A percentile compares a stretch with the other conserved stretches of the same genome.
phyloP scores from a whole-genome alignment of 371 early-diverging fungal species.

The Catenaria anguillulae region DNA sequence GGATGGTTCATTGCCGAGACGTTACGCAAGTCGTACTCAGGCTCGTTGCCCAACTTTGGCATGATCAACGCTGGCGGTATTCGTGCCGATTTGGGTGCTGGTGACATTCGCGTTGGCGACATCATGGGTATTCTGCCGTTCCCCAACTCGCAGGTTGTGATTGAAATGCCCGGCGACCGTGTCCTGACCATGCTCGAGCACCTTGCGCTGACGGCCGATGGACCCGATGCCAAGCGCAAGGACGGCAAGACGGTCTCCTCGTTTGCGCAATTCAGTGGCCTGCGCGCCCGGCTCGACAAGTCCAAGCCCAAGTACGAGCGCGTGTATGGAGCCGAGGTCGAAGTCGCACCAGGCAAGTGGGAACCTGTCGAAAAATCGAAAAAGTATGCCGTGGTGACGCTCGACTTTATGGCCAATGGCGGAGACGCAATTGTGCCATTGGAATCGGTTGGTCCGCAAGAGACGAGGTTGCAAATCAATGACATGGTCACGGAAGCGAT shows the following conservation, averaged over 20 bases:
- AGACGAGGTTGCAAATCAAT: conserved; percentile 8
- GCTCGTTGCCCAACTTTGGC: conserved; percentile 22
- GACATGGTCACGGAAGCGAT: conserved; percentile 12
- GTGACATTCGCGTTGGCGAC: conserved; percentile 31
- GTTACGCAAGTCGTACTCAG: conserved; percentile 19
- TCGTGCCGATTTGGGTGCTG: conserved; percentile 29
- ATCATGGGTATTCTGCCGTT: conserved; percentile 40
- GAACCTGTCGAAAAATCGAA: conserved; percentile 8
- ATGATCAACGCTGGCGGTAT: conserved; percentile 44
- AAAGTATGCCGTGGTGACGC: too few relatives aligned
- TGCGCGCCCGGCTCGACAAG: conserved; percentile 10
- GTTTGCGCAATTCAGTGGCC: conserved; percentile 13
- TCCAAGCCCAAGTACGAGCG: conserved; percentile 6
- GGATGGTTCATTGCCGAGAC: conserved; percentile 40
- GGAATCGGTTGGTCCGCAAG: neutral
- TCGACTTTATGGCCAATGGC: conserved; percentile 13
- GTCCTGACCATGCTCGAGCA: conserved; percentile 14
- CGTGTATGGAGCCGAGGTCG: conserved; percentile 4
- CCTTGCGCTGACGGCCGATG: too few relatives aligned
- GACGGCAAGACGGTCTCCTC: conserved; percentile 8
- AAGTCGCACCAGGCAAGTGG: conserved; percentile 3
- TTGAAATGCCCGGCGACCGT: conserved; percentile 12
- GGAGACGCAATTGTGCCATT: conserved; percentile 16
- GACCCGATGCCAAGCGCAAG: neutral
- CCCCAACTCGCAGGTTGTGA: conserved; percentile 11